A percentile compares a stretch with the other conserved stretches of the same genome.
These are phyloP conservation scores for Agrocybe pediades DNA, from an alignment of 768 basidiomycete genomes.

Conservation along the genomic window DNA sequence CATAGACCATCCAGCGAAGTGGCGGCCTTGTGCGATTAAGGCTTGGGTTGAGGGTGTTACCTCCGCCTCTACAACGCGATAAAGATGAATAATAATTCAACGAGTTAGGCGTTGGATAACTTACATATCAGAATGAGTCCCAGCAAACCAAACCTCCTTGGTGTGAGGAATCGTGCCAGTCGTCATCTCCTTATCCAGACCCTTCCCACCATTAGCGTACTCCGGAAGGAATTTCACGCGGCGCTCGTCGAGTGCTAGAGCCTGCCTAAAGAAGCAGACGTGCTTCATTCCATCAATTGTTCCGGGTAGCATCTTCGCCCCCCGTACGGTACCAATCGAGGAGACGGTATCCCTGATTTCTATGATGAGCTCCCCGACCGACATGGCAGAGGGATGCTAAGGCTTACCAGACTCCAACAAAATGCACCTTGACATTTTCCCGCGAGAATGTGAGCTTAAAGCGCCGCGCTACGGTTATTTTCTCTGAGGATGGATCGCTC, in stretches of 20 bases:
- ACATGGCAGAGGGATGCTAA: no score
- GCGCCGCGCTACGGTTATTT: neutral
- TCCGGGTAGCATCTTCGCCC: constrained; percentile 13
- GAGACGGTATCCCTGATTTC: constrained; percentile 40
- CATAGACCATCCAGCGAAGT: constrained; percentile 20
- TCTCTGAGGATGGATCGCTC: neutral
- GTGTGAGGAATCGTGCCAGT: constrained; percentile 5
- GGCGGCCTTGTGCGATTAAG: constrained; percentile 10
- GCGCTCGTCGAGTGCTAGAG: constrained; percentile 36
- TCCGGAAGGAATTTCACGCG: constrained; percentile 36
- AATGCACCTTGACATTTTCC: constrained; percentile 37
- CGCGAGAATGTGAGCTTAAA: constrained; percentile 20
- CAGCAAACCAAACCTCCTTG: constrained; percentile 30
- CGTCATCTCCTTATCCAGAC: neutral
- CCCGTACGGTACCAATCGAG: constrained; percentile 29
- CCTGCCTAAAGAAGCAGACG: constrained; percentile 34
- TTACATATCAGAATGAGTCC: constrained; percentile 31
- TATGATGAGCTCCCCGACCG: no score
- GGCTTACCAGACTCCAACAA: constrained; percentile 46
- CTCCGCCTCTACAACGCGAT: constrained; percentile 12
- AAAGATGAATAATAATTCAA: neutral
- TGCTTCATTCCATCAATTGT: constrained; percentile 22
- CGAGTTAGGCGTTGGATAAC: neutral
- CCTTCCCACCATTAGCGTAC: constrained; percentile 18
- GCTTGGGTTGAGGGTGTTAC: constrained; percentile 13